Evolutionary conservation across 148 eudicot species (phyloP).

Genomic region (Fallopia convolvulus): DNA sequence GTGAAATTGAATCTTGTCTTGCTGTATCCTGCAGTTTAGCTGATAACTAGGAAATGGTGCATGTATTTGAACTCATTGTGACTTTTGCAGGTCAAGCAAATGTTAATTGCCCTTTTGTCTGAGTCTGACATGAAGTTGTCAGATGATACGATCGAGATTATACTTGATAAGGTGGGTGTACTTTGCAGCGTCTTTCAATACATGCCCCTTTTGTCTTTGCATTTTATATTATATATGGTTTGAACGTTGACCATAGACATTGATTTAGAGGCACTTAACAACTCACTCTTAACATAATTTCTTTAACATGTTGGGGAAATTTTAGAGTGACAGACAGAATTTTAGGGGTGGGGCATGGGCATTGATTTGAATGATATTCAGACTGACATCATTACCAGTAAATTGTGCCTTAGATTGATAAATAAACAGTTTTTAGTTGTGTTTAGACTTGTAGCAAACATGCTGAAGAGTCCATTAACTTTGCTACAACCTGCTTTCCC

Average conservation of each 20-base stretch:
- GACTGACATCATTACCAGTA: background rate
- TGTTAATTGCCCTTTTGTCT: conserved; percentile 83
- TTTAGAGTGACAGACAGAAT: background rate
- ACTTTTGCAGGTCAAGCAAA: conserved; percentile 78
- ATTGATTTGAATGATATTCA: background rate
- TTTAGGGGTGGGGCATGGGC: background rate
- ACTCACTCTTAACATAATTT: background rate
- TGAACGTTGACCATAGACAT: no score
- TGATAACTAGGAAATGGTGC: background rate
- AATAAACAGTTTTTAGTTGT: background rate
- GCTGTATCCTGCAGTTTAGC: background rate
- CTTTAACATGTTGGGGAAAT: background rate
- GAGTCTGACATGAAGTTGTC: conserved; percentile 92
- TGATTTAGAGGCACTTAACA: no score
- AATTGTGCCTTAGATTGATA: background rate
- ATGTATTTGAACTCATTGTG: conserved; percentile 1
- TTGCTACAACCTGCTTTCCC: background rate
- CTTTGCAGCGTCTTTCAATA: background rate
- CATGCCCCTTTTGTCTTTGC: background rate
- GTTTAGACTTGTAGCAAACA: background rate
- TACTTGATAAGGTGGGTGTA: conserved; percentile 76
- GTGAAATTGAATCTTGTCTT: background rate
- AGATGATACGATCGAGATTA: conserved; percentile 77
- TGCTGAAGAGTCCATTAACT: background rate
- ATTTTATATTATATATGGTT: background rate